Base-by-base conservation (phyloP, 768 basidiomycete genomes). In the Panus rudis region DNA sequence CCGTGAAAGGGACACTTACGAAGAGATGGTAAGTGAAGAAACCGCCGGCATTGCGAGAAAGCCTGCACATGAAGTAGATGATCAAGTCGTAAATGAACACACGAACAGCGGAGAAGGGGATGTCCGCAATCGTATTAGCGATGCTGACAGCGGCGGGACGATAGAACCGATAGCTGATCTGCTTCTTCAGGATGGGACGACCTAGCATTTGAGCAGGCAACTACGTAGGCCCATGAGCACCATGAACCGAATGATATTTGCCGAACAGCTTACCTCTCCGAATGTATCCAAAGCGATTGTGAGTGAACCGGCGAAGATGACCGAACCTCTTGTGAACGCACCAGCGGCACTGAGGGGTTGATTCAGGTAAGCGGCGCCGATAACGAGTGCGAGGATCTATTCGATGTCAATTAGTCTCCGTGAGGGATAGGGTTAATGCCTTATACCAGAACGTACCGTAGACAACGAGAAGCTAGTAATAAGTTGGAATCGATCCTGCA, bases 251-350 rank as follows among this genome's bases (percentile, higher is more conserved):
- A 24, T 25, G 32, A 14, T 3, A 24, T 14, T n/a, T 14, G 39
- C n/a, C 11, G 30, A 23, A 3, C 19, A 40, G 60, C 63, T 21
- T 59, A 78, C 73, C 68, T 84, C 87, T 35, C 76, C 72, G 52
- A 86, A 87, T 0, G 83, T 83, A 52, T 86, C 80, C 41, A 88
- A 66, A 56, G 75, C 75, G 35, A 78, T 79, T 0, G 79, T 75
- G 33, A 92, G 60, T 45, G 88, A 60, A 13, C 78, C 78, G 28
- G 72, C 62, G 59, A 92, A 92, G 41, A 93, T 75, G 23, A 91
- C 78, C 63, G 85, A 73, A 35, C 88, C 89, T 49, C 91, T 78
- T 20, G 90, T 91, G 65, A 96, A 96, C 0, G 83, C 87, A 24
- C 92, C 92, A 31, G 74, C 72, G 5, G 91, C 77, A 0, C 84